Conservation (phyloP, 805 yeast species). For the Kockiozyma suomiensis region DNA sequence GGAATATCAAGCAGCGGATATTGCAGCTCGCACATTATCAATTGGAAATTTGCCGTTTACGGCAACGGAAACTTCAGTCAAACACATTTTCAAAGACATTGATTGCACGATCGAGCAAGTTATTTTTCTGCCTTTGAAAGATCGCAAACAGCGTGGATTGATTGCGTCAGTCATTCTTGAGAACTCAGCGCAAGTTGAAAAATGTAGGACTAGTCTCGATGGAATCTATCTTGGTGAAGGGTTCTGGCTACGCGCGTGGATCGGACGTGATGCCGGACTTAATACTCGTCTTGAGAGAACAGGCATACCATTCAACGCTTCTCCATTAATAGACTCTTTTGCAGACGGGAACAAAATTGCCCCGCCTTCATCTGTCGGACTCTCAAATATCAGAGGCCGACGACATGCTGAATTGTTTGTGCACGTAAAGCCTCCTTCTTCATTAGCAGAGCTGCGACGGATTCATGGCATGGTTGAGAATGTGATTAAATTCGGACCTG, state of each 20-base stretch:
- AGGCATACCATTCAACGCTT: conserved; percentile 26
- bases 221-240: conserved; percentile 31
- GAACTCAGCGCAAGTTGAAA: conserved; percentile 16
- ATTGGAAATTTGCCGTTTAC: conserved; percentile 19
- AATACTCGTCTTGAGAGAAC: conserved; percentile 12
- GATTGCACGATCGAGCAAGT: conserved; percentile 8
- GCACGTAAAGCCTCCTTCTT: conserved; percentile 25
- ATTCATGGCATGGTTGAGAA: conserved; percentile 37
- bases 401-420: neutral
- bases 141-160: conserved; percentile 19
- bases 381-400: neutral
- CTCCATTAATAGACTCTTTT: neutral
- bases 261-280: conserved; percentile 20
- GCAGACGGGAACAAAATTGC: conserved; percentile 7
- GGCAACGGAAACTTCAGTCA: neutral
- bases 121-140: conserved; percentile 9
- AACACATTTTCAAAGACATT: neutral
- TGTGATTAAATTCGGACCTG: conserved; percentile 36
- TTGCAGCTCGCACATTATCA: conserved; percentile 11
- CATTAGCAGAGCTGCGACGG: conserved; percentile 24
- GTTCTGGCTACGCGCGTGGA: conserved; percentile 18
- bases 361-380: conserved; percentile 18
- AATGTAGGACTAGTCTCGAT: conserved; percentile 16
- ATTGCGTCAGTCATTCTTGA: conserved; percentile 17
- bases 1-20: neutral